Evolutionary conservation across 2,329 filamentous ascomycete species (phyloP).

Genomic region (Hirsutella minnesotensis): DNA sequence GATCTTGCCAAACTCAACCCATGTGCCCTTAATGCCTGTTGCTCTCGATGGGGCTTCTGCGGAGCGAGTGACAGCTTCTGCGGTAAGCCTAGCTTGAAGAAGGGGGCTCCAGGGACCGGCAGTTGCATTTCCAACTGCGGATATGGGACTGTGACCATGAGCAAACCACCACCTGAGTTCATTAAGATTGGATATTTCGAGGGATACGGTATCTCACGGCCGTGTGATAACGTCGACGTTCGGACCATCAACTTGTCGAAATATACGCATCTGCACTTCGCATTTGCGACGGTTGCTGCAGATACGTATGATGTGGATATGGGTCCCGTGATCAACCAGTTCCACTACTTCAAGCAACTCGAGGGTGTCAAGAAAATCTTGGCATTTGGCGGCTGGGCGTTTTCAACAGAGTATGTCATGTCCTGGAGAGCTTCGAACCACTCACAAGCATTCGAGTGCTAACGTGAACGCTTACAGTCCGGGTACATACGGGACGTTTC

Average conservation of each 20-base stretch:
- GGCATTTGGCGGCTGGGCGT: constrained; percentile 17
- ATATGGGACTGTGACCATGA: constrained; percentile 20
- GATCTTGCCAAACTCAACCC: constrained; percentile 28
- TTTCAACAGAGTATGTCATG: constrained; percentile 9
- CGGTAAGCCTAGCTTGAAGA: constrained; percentile 14
- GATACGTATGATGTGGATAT: constrained; percentile 7
- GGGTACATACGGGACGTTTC: too few relatives aligned
- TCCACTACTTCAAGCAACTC: constrained; percentile 8
- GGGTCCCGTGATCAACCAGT: constrained; percentile 10
- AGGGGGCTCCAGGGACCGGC: constrained; percentile 15
- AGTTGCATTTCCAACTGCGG: constrained; percentile 20
- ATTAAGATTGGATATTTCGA: too few relatives aligned
- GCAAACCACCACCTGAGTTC: constrained; percentile 10
- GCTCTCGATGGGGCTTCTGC: constrained; percentile 31
- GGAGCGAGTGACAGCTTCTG: constrained; percentile 33
- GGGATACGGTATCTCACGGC: too few relatives aligned
- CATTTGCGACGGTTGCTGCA: constrained; percentile 21
- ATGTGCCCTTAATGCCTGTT: constrained; percentile 32
- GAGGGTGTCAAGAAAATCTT: constrained; percentile 13
- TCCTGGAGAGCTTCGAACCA: too few relatives aligned
- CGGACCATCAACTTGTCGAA: constrained; percentile 4
- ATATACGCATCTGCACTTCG: constrained; percentile 23
- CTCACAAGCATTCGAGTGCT: too few relatives aligned
- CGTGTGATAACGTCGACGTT: not conserved
- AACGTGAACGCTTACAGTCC: too few relatives aligned